phyloP scores from a whole-genome alignment of 495 filamentous ascomycete species.

The Lichina pygmaea region DNA sequence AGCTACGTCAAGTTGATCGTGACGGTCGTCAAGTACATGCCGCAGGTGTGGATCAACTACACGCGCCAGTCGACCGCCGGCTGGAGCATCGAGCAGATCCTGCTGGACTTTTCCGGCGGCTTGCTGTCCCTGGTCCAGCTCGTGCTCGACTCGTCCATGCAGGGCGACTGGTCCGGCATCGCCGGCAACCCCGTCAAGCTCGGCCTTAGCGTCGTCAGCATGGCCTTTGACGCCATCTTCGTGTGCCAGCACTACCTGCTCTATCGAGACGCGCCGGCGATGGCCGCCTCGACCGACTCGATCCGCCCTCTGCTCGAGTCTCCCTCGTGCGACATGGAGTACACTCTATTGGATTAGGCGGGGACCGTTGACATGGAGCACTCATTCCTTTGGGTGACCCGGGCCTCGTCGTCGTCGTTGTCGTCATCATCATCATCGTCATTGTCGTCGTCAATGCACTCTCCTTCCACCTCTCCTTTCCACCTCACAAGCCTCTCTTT shows the following conservation, averaged over 20 bases:
- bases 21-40: constrained; percentile 75
- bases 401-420: too few species aligned
- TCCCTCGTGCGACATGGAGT: too few species aligned
- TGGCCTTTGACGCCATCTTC: constrained; percentile 71
- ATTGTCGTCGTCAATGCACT: too few species aligned
- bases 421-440: too few species aligned
- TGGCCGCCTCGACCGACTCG: too few species aligned
- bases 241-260: constrained; percentile 67
- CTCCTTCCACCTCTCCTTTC: too few species aligned
- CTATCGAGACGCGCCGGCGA: constrained; percentile 16
- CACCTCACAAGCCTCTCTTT: too few species aligned
- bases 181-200: constrained; percentile 85
- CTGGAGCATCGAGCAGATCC: constrained; percentile 64
- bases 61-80: constrained; percentile 57
- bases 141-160: constrained; percentile 56
- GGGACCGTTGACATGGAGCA: too few species aligned
- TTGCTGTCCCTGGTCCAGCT: constrained; percentile 63
- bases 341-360: too few species aligned
- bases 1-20: constrained; percentile 75
- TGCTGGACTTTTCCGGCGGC: constrained; percentile 65
- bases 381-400: too few species aligned
- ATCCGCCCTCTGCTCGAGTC: too few species aligned
- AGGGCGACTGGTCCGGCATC: constrained; percentile 69
- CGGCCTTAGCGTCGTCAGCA: constrained; percentile 51
- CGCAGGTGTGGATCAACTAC: constrained; percentile 64